These are phyloP conservation scores for Trichoderma sp. DNA, from an alignment of 2,329 filamentous ascomycete genomes.

Conservation along the genomic window DNA sequence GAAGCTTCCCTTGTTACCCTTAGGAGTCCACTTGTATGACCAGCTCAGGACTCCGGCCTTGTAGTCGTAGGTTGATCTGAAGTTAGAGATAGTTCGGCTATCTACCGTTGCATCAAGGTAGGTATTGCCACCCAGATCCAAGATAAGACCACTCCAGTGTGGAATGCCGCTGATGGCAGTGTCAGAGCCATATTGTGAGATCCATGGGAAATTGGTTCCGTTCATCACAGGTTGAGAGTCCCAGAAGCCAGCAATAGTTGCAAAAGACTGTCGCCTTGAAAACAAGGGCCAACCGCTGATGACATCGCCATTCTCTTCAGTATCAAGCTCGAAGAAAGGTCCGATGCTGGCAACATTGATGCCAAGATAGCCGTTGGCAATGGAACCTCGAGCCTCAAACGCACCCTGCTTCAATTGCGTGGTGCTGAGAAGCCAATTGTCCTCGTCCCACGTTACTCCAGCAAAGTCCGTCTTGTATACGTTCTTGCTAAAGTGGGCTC, in stretches of 20 bases:
- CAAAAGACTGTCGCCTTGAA: constrained; percentile 61
- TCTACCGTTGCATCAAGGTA: constrained; percentile 60
- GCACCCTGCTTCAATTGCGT: constrained; percentile 27
- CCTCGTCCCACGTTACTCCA: constrained; percentile 29
- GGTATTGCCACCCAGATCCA: constrained; percentile 51
- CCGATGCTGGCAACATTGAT: constrained; percentile 29
- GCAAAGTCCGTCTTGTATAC: constrained; percentile 27
- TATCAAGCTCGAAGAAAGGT: constrained; percentile 30
- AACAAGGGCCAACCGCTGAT: constrained; percentile 67
- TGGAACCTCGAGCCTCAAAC: constrained; percentile 29
- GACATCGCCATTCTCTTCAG: constrained; percentile 22
- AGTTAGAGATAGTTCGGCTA: constrained; percentile 56
- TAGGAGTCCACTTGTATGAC: constrained; percentile 64
- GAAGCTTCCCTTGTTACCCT: constrained; percentile 42
- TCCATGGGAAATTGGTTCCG: constrained; percentile 62
- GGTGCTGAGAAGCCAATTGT: constrained; percentile 28
- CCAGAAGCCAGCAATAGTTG: constrained; percentile 66
- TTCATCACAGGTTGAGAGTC: constrained; percentile 57
- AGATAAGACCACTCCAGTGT: constrained; percentile 47
- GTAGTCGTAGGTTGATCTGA: constrained; percentile 59
- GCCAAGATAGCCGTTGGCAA: constrained; percentile 32
- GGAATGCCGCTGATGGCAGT: constrained; percentile 69
- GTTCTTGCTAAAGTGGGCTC: neutral
- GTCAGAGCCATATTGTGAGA: constrained; percentile 58
- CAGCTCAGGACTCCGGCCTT: constrained; percentile 61